These are phyloP conservation scores for Zea mays DNA, from an alignment of 176 grass and related monocot genomes.

Conservation along the genomic window Zm-B73-REFERENCE-NAM-5.0 NC_050100.1:88132501-88133000, in stretches of 20 bases:
- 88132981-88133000: constrained; percentile 71
- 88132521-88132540: neutral
- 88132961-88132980: constrained; percentile 28
- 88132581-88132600: constrained; percentile 4
- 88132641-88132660: constrained; percentile 5
- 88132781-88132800: neutral
- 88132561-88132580: neutral
- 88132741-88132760: constrained; percentile 11
- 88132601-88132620: constrained; percentile 12
- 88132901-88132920: constrained; percentile 24
- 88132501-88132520: too few relatives aligned
- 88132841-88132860: constrained; percentile 3
- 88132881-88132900: neutral
- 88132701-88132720: constrained; percentile 12
- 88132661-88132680: neutral
- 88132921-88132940: neutral
- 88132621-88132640: neutral
- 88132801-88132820: neutral
- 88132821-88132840: constrained; percentile 3
- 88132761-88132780: neutral
- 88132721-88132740: constrained; percentile 18
- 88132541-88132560: neutral
- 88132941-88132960: neutral
- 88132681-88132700: constrained; percentile 11
- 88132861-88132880: constrained; percentile 22